Evolutionary conservation across 1,139 yeast genomes (phyloP), one percentile per base, ranked within the genome.

Genomic region (Suhomyces terraborum): DNA sequence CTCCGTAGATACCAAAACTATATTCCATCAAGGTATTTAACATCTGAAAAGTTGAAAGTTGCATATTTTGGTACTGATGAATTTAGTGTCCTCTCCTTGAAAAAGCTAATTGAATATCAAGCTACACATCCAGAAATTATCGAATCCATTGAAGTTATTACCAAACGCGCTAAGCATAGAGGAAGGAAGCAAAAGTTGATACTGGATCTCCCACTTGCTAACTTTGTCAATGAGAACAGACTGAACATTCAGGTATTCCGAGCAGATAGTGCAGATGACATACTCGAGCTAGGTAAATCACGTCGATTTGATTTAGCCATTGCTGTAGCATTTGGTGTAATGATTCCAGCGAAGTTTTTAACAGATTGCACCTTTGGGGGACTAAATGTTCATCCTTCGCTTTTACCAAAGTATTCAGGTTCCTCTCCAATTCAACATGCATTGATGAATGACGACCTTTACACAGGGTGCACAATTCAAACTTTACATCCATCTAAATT

Each of bases 351-450:
- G 0, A 46, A 61, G 3, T 80, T 88, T 48, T 61, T 93, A 3
- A 40, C 56, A 0, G 33, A 57, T 0, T 64, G 84, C 30, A 60
- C 63, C 8, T 79, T 63, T 55, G 91, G 93, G 0, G 95, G 97
- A 0, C 56, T 93, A 18, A 93, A 93, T 56, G 91, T 93, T 0
- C 99, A 93, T 58, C 99, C 99, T 0, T 88, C 97, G 0, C 61
- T 91, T 13, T 70, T 93, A 9, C 98, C 98, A 0, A 67, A 65
- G 38, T 82, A 87, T 55, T 77, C 91, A 1, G 99, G 99, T 0
- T 82, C 98, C 0, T 84, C 97, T 2, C 99, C 99, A 0, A 66
- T 94, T 6, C 98, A 93, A 50, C 75, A 80, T 47, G 83, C 96
- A 0, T 61, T 94, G 18, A 62, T 89, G 54, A 79, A 85, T 48